These are phyloP conservation scores for Penicillium psychrofluorescens DNA, from an alignment of 495 filamentous ascomycete genomes.

Conservation along the genomic window DNA sequence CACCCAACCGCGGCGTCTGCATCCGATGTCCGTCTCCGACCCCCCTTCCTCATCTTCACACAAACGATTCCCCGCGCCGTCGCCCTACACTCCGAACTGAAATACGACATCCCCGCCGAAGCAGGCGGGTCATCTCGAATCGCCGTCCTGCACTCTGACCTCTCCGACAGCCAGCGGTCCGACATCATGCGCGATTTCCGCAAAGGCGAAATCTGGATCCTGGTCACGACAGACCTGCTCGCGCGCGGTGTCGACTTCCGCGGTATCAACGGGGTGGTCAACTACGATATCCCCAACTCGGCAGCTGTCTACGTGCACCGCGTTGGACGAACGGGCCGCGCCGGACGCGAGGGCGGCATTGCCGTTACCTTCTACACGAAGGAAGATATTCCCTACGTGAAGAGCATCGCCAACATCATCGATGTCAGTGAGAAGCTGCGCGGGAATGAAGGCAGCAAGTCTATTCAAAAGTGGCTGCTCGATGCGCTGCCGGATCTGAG, in stretches of 20 bases:
- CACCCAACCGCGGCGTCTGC: constrained; percentile 59
- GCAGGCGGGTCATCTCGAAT: constrained; percentile 82
- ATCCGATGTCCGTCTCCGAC: constrained; percentile 58
- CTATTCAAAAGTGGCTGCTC: constrained; percentile 80
- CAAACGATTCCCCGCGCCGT: constrained; percentile 87
- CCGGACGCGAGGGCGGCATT: constrained; percentile 81
- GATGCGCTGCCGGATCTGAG: constrained; percentile 75
- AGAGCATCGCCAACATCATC: constrained; percentile 89
- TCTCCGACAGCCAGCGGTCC: constrained; percentile 67
- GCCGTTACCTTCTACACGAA: constrained; percentile 92
- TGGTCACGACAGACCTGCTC: constrained; percentile 90
- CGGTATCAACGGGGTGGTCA: constrained; percentile 86
- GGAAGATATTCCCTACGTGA: constrained; percentile 85
- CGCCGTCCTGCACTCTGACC: constrained; percentile 81
- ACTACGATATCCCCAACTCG: constrained; percentile 91
- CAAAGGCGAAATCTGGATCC: constrained; percentile 87
- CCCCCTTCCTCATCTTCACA: constrained; percentile 89
- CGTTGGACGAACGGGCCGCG: constrained; percentile 83
- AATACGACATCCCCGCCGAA: constrained; percentile 86
- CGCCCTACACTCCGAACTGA: constrained; percentile 80
- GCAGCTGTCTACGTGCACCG: constrained; percentile 88
- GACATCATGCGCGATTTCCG: constrained; percentile 84
- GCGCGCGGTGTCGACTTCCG: constrained; percentile 88
- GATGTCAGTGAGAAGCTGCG: constrained; percentile 65
- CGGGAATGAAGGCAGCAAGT: constrained; percentile 32